Evolutionary conservation across 306 rosid species (phyloP).

Genomic region (Cicer arietinum): DNA sequence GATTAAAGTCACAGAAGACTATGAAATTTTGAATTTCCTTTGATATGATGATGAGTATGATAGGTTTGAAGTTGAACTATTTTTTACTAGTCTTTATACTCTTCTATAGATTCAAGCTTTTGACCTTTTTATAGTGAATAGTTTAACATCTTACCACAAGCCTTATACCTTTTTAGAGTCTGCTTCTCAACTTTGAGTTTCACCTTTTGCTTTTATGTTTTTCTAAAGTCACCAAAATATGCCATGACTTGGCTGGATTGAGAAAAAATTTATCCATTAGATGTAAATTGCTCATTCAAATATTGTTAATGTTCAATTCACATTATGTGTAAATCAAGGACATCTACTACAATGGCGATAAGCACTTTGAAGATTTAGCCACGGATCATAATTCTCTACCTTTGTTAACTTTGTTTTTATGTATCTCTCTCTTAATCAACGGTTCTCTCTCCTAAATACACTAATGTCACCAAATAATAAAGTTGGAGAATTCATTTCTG

Average conservation of each 20-base stretch:
- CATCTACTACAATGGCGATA: neutral
- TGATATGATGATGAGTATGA: neutral
- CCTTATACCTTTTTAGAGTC: neutral
- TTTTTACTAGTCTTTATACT: neutral
- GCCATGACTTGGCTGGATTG: neutral
- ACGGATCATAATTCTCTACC: no score
- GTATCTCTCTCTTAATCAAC: no score
- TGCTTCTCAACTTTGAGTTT: conserved; percentile 40
- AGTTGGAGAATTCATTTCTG: no score
- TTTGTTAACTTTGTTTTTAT: no score
- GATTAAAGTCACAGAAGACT: neutral
- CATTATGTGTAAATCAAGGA: neutral
- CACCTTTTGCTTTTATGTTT: conserved; percentile 54
- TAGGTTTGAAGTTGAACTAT: neutral
- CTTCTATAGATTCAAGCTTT: neutral
- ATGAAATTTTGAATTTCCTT: neutral
- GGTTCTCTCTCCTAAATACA: no score
- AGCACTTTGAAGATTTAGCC: neutral
- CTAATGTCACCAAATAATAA: no score
- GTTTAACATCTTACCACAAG: no score
- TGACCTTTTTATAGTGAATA: neutral
- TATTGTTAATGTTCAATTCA: neutral
- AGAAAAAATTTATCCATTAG: neutral
- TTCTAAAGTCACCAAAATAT: conserved; percentile 4
- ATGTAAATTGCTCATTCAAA: conserved; percentile 15